A percentile compares a stretch with the other conserved stretches of the same genome.
Conservation (phyloP, 2,329 filamentous ascomycete genomes). For the Fusarium anguioides region DNA sequence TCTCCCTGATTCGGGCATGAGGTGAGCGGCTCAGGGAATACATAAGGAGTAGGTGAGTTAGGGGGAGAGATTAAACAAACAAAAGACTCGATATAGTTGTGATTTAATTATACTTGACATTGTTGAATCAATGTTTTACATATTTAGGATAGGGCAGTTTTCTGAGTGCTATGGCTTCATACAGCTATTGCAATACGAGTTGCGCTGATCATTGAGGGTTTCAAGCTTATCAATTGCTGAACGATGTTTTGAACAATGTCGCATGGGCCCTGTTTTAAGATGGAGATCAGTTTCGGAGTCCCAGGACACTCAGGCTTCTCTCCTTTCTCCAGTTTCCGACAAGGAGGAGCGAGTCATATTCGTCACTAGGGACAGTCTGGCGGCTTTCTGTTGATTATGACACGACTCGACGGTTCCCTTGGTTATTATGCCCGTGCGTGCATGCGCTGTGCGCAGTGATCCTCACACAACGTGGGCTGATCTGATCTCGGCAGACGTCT, state of each 20-base stretch:
- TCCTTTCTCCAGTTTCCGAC: neutral
- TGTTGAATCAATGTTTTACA: neutral
- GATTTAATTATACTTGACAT: neutral
- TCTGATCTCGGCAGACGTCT: slow-evolving; percentile 26
- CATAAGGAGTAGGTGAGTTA: neutral
- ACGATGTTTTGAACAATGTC: too few relatives aligned
- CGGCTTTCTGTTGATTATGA: slow-evolving; percentile 1
- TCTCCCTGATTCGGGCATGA: slow-evolving; percentile 18
- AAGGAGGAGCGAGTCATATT: slow-evolving; percentile 24
- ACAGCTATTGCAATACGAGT: neutral
- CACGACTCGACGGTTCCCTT: slow-evolving; percentile 5
- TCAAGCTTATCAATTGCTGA: neutral
- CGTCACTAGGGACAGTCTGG: neutral
- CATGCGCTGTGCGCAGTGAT: slow-evolving; percentile 11
- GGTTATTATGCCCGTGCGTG: slow-evolving; percentile 22
- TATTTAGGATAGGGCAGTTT: neutral
- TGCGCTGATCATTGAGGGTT: neutral
- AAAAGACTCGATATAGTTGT: neutral
- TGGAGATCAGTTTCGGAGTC: neutral
- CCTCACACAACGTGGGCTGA: slow-evolving; percentile 27
- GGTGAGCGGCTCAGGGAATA: neutral
- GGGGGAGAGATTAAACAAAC: neutral
- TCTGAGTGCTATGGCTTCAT: neutral
- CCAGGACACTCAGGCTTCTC: neutral
- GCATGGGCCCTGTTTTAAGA: neutral